Conservation (phyloP, 345 rosid species). For the Gossypium arboreum region DNA sequence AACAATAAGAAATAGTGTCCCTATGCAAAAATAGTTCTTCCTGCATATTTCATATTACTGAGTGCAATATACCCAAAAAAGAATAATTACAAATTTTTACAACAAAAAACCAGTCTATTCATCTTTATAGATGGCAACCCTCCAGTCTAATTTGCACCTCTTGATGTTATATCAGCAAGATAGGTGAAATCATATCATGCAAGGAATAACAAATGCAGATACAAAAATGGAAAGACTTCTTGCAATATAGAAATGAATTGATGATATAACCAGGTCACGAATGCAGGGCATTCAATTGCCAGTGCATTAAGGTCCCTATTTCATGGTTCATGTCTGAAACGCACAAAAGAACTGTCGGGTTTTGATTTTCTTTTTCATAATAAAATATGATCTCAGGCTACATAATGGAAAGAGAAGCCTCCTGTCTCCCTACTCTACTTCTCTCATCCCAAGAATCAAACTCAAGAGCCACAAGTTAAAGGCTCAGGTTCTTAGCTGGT, state of each 20-base stretch:
- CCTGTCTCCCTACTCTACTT: not conserved
- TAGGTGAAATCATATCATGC: not conserved
- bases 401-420: not conserved
- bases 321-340: not conserved
- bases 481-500: not conserved
- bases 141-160: not conserved
- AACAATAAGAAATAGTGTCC: slow-evolving; percentile 7
- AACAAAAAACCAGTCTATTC: not conserved
- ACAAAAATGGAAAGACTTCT: slow-evolving; percentile 1
- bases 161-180: not conserved
- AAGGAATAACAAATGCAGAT: not conserved
- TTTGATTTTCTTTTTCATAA: not conserved
- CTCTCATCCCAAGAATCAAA: slow-evolving; percentile 6
- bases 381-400: not conserved
- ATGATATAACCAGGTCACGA: not conserved
- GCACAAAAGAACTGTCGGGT: not conserved
- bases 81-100: not conserved
- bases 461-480: not conserved
- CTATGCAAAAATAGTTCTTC: not conserved
- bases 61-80: not conserved
- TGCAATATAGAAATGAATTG: not conserved
- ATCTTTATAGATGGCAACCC: not conserved
- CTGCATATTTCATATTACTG: not conserved
- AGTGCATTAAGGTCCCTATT: not conserved
- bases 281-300: not conserved